Base-by-base conservation (phyloP, 768 basidiomycete species). In the Xerocomus brunneocitrinus region DNA sequence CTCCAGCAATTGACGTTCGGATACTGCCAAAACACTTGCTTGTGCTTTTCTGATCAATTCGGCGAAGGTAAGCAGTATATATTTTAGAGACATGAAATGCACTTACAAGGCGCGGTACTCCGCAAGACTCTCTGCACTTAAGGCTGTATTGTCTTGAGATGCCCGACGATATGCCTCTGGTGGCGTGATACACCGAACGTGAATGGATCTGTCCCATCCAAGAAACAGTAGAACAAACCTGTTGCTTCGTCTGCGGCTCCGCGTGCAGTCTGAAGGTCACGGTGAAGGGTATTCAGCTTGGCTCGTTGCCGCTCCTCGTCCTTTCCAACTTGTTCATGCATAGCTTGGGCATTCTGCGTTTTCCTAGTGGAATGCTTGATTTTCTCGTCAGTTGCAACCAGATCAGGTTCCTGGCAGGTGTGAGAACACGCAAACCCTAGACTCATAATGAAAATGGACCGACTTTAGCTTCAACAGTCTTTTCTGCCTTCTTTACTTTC, bases 401-500 rank as follows among this genome's bases (percentile, higher is more conserved):
- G 77, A 44, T 89, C 88, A 3, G 97, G 95, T 71, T 82, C 82
- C 93, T 95, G 56, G 19, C 8, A 47, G 16, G 27, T 5, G 42
- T 57, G 22, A 51, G n/a, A 47, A n/a, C n/a, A 36, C n/a, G 28
- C 1, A 5, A 9, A 19, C 14, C 35, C 3, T 27, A 16, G 25
- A 32, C 16, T 3, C 3, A 52, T 12, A 12, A 5, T 1, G n/a
- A 49, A n/a, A 1, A 25, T 38, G 14, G 22, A 62, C 77, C 36
- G 35, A 87, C 94, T 75, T 90, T 91, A 14, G 78, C 82, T 54
- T 98, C 95, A 8, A 95, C 69, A 0, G 83, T 76, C 69, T 95
- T 98, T 70, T 98, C 95, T 1, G 87, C 87, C 68, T 87, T 90
- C 74, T 97, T 97, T 53, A 95, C 85, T 42, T 73, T 80, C 71